Conservation (phyloP, 2,329 filamentous ascomycete genomes). For the Claviceps sorghi region DNA sequence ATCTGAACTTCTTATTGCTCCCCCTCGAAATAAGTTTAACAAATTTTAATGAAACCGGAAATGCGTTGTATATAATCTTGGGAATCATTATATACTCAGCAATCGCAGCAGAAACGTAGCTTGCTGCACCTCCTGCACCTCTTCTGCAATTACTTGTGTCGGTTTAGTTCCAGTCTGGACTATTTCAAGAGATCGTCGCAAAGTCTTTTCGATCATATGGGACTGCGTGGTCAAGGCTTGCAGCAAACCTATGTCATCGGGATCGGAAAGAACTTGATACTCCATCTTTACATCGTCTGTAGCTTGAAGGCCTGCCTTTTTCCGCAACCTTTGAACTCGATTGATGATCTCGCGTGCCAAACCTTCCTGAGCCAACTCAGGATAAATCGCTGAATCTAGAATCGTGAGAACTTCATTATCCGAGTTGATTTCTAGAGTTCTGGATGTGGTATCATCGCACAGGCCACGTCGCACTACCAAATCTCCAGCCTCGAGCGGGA, state of each 20-base stretch:
- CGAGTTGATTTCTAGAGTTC: constrained; percentile 71
- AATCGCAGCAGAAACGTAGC: constrained; percentile 66
- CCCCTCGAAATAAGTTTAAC: neutral
- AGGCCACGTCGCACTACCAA: constrained; percentile 63
- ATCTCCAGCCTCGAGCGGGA: constrained; percentile 68
- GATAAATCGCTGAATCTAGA: constrained; percentile 67
- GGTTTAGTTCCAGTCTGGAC: constrained; percentile 11
- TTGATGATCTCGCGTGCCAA: constrained; percentile 86
- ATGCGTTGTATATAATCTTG: neutral
- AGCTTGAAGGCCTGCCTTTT: constrained; percentile 79
- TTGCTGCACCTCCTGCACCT: constrained; percentile 75
- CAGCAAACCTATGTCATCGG: constrained; percentile 58
- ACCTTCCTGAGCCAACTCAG: constrained; percentile 77
- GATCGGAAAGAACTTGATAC: constrained; percentile 68
- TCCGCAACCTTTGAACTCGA: constrained; percentile 79
- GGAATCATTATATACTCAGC: constrained; percentile 49
- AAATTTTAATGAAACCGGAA: neutral
- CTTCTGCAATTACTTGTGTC: constrained; percentile 51
- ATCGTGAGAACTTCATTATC: constrained; percentile 85
- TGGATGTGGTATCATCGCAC: constrained; percentile 54
- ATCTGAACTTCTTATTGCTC: neutral
- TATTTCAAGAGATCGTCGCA: constrained; percentile 59
- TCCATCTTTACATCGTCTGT: constrained; percentile 96
- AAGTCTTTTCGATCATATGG: constrained; percentile 56
- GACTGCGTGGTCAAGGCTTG: constrained; percentile 55